A percentile compares a stretch with the other conserved stretches of the same genome.
phyloP scores from a whole-genome alignment of 2,329 filamentous ascomycete genomes.

The Aureobasidium sp. region DNA sequence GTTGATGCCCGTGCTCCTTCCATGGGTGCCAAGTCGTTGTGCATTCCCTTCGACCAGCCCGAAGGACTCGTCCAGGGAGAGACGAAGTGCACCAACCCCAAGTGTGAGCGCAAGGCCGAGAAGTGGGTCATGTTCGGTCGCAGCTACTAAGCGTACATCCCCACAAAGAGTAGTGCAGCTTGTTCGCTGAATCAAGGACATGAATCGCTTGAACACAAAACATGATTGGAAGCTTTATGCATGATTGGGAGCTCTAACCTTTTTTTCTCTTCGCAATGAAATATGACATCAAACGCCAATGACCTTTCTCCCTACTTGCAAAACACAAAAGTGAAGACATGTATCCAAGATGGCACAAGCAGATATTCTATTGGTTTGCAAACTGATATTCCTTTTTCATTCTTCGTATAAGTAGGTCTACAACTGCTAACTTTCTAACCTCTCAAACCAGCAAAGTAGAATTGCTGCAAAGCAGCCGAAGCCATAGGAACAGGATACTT shows the following conservation, averaged over 20 bases:
- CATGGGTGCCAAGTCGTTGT: slow-evolving; percentile 70
- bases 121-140: slow-evolving; percentile 87
- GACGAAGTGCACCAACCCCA: slow-evolving; percentile 87
- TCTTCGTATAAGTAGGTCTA: neutral
- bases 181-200: neutral
- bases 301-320: neutral
- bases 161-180: slow-evolving; percentile 22
- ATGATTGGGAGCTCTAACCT: neutral
- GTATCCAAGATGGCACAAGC: neutral
- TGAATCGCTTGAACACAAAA: neutral
- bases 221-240: neutral
- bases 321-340: neutral
- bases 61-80: slow-evolving; percentile 62
- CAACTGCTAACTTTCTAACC: neutral
- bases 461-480: slow-evolving; percentile 26
- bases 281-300: slow-evolving; percentile 6
- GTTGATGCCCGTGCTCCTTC: slow-evolving; percentile 60
- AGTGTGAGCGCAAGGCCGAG: slow-evolving; percentile 68
- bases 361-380: neutral
- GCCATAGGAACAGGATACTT: slow-evolving; percentile 28
- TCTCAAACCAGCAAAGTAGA: slow-evolving; percentile 22
- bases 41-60: slow-evolving; percentile 80
- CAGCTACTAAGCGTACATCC: slow-evolving; percentile 28
- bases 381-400: neutral
- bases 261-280: neutral